Evolutionary conservation across 192 early-diverging fungal genomes (phyloP).

Genomic region (Coemansia sp.): DNA sequence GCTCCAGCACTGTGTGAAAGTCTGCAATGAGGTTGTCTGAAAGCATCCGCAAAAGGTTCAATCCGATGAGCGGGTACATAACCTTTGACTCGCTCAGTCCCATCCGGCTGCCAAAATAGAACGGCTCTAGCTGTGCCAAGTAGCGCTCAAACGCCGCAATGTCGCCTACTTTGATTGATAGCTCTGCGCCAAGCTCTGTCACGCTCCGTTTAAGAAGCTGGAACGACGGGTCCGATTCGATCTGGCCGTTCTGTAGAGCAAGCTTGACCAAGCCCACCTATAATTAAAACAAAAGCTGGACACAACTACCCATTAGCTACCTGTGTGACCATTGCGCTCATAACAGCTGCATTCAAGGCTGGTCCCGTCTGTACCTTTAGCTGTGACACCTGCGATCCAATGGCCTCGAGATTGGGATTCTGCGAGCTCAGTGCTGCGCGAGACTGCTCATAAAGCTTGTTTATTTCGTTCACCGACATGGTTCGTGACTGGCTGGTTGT

Average conservation of each 20-base stretch:
- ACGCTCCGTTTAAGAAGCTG: slow-evolving; percentile 49
- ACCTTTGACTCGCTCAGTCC: slow-evolving; percentile 70
- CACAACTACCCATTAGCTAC: background rate
- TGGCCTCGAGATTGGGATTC: slow-evolving; percentile 41
- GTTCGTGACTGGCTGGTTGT: background rate
- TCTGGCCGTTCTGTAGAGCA: slow-evolving; percentile 29
- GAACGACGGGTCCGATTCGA: slow-evolving; percentile 28
- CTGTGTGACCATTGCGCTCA: background rate
- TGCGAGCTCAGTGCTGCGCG: slow-evolving; percentile 33
- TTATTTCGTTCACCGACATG: slow-evolving; percentile 2
- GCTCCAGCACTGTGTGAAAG: slow-evolving; percentile 96
- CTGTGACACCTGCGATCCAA: slow-evolving; percentile 42
- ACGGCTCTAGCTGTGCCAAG: slow-evolving; percentile 85
- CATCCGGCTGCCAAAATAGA: slow-evolving; percentile 69
- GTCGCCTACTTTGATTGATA: slow-evolving; percentile 80
- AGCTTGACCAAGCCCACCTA: slow-evolving; percentile 43
- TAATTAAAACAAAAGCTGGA: background rate
- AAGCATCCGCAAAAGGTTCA: slow-evolving; percentile 89
- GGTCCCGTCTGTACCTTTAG: slow-evolving; percentile 35
- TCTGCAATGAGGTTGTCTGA: slow-evolving; percentile 95
- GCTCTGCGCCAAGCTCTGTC: slow-evolving; percentile 86
- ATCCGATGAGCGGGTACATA: slow-evolving; percentile 86
- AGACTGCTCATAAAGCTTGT: slow-evolving; percentile 27
- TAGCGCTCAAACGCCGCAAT: slow-evolving; percentile 95
- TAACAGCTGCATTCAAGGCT: background rate